Evolutionary conservation across 2,329 filamentous ascomycete genomes (phyloP).

Genomic region (Paraphoma sp.): DNA sequence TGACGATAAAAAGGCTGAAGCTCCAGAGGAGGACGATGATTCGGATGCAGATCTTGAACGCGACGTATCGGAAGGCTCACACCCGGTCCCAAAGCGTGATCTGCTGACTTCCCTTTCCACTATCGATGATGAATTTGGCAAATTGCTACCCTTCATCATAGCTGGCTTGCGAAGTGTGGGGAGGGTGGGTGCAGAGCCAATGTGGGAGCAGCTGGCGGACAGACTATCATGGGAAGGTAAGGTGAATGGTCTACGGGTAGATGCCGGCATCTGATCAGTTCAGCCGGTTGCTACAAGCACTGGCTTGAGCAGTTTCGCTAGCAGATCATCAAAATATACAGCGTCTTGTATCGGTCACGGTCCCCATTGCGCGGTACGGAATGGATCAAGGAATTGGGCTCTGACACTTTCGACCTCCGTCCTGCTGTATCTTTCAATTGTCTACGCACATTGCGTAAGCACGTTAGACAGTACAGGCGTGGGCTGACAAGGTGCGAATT

Average conservation of each 20-base stretch:
- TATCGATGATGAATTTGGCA: constrained; percentile 69
- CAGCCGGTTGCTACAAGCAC: not conserved
- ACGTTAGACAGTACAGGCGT: too few relatives aligned
- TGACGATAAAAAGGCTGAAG: not conserved
- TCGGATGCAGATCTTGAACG: constrained; percentile 23
- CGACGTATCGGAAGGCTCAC: constrained; percentile 1
- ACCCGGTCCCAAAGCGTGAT: not conserved
- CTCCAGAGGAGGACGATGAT: constrained; percentile 30
- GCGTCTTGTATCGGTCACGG: too few relatives aligned
- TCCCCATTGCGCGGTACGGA: too few relatives aligned
- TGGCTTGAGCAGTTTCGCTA: too few relatives aligned
- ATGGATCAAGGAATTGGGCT: too few relatives aligned
- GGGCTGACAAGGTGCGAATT: too few relatives aligned
- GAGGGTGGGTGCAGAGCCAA: constrained; percentile 72
- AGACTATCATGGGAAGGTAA: constrained; percentile 67
- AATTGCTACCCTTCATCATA: constrained; percentile 71
- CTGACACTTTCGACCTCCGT: too few relatives aligned
- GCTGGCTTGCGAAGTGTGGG: constrained; percentile 77
- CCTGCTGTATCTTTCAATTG: too few relatives aligned
- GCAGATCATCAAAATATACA: too few relatives aligned
- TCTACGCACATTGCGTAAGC: too few relatives aligned
- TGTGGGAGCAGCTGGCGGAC: constrained; percentile 84
- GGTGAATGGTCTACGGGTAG: constrained; percentile 1
- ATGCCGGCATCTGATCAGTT: not conserved
- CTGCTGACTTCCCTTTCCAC: constrained; percentile 56